Evolutionary conservation across 2,329 filamentous ascomycete species (phyloP).

Genomic region (Alternaria ventricosa): DNA sequence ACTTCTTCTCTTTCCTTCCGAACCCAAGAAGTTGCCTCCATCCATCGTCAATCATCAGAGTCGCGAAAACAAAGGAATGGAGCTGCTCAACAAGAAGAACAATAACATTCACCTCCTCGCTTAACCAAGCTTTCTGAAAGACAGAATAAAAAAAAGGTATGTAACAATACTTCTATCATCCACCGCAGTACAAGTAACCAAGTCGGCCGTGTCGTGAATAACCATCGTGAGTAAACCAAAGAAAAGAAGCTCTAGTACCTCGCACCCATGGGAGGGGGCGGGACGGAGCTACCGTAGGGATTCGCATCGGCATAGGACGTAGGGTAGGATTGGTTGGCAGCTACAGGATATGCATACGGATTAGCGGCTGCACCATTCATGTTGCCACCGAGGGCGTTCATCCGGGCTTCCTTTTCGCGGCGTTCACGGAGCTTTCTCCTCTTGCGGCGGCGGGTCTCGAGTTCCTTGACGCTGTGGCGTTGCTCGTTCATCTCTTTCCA

Average conservation of each 20-base stretch:
- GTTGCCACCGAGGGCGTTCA: slow-evolving; percentile 47
- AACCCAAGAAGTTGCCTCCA: not conserved
- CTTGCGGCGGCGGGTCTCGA: slow-evolving; percentile 58
- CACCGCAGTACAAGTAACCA: not conserved
- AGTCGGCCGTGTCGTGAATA: not conserved
- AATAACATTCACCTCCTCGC: not conserved
- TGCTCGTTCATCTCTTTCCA: slow-evolving; percentile 73
- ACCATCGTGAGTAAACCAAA: not conserved
- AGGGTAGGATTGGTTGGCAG: slow-evolving; percentile 42
- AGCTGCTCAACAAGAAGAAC: not conserved
- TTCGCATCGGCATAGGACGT: slow-evolving; percentile 53
- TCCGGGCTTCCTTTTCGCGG: slow-evolving; percentile 54
- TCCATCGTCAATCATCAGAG: not conserved
- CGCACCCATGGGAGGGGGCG: slow-evolving; percentile 50
- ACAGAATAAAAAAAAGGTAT: not conserved
- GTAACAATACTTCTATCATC: slow-evolving; percentile 3
- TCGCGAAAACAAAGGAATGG: not conserved
- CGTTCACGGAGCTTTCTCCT: slow-evolving; percentile 53
- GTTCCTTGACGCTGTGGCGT: slow-evolving; percentile 62
- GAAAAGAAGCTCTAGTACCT: slow-evolving; percentile 35
- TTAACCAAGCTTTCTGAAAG: not conserved
- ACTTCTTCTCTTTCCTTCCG: not conserved
- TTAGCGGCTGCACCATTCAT: slow-evolving; percentile 43
- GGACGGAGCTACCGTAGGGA: slow-evolving; percentile 51
- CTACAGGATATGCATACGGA: slow-evolving; percentile 49